Evolutionary conservation across 2,329 filamentous ascomycete species (phyloP), one percentile per base, ranked within the genome.

Genomic region (Nigrograna mackinnonii): DNA sequence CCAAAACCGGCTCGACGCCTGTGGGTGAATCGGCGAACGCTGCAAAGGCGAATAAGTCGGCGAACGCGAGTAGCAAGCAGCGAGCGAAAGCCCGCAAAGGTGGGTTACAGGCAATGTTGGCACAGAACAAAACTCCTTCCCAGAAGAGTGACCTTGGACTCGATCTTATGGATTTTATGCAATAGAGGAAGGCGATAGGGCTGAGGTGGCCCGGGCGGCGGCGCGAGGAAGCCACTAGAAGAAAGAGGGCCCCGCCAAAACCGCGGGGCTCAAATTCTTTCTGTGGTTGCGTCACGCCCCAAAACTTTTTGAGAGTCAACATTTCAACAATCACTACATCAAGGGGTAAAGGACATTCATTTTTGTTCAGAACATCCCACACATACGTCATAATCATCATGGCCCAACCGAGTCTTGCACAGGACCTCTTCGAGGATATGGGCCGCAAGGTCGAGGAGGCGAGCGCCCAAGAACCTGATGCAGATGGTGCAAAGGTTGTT

Each of bases 161-260:
- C 4, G 76, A 78, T 56, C 62, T 80, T 19, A 73, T 80, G 64
- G 78, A 80, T 52, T 78, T 80, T 53, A 69, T 79, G 47, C 74
- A 79, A 55, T 71, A 64, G 57, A 43, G 33, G 16, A n/a, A 18
- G 20, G n/a, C 38, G 41, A 40, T 59, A 65, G 52, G 61, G 60
- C 56, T 64, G 62, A 55, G 44, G 40, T 44, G 22, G 5, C 17
- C 7, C 13, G 18, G 46, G 19, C 19, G 28, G 35, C 39, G 31
- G 22, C 43, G 46, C 50, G 52, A 49, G 48, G 57, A 58, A 55
- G 28, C 42, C 43, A 34, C 55, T 49, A 58, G 57, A 60, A 53
- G 2, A 22, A 40, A 43, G 46, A 49, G 47, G 50, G 51, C 57
- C 57, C 57, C 57, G 48, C 60, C 52, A 62, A 9, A 51, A 50